Base-by-base conservation (phyloP, 768 basidiomycete species). In the Kwoniella sp. region DNA sequence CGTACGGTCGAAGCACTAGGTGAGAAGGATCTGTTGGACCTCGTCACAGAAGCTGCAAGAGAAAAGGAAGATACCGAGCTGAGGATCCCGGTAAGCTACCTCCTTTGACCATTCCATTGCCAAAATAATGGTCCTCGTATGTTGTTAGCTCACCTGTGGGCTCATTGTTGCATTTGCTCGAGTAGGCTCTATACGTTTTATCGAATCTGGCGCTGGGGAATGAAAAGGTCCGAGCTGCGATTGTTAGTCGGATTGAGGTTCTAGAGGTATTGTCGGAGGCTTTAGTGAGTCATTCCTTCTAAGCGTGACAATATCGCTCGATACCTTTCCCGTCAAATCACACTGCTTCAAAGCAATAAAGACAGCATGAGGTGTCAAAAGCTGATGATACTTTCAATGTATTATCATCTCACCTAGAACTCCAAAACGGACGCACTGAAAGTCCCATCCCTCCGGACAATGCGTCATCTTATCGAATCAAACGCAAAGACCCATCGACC, bases 121-220 rank as follows among this genome's bases (percentile, higher is more conserved):
- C n/a, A n/a, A n/a, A n/a, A n/a, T n/a, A n/a, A n/a, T n/a, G n/a
- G 33, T 33, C 33, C 33, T 6, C 13, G 33, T 13, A 33, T 33
- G 33, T 33, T 33, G 6, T 33, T 33, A 13, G 33, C 33, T n/a
- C n/a, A n/a, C n/a, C n/a, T n/a, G n/a, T n/a, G n/a, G n/a, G n/a
- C n/a, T n/a, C n/a, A n/a, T n/a, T n/a, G n/a, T 33, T 33, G 33
- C 7, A 6, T 33, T 33, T 6, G 13, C 33, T 33, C 13, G 33
- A 2, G 10, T 4, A 68, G 70, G 74, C 70, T 2, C 25, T 77
- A 2, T 72, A 68, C 25, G 68, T 70, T 0, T 19, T 77, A 15
- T 60, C 68, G 1, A 77, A 77, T 37, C 53, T 77, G 2, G 70
- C 75, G 6, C 50, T 77, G 26, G 75, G 75, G 0, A 69, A 65